phyloP scores from a whole-genome alignment of 352 stramenopile genomes.

The Phytophthora boehmeriae region DNA sequence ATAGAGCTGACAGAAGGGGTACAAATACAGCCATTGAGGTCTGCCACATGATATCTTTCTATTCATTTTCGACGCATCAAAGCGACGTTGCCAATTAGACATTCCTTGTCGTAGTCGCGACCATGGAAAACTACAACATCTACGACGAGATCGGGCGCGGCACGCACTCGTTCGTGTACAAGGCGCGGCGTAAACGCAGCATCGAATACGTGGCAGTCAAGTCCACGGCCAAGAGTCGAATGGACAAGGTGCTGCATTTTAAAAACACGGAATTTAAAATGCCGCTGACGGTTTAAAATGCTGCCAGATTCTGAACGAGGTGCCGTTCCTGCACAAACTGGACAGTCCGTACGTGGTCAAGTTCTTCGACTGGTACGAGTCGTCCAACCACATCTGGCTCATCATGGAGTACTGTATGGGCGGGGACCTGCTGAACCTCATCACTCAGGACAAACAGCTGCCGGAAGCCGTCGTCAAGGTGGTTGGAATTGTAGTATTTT shows the following conservation, averaged over 20 bases:
- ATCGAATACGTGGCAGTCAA: conserved; percentile 96
- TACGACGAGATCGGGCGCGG: conserved; percentile 93
- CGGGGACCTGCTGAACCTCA: conserved; percentile 89
- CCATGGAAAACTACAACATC: conserved; percentile 96
- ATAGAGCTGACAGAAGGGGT: neutral
- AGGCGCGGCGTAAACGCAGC: conserved; percentile 90
- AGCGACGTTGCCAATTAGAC: conserved; percentile 1
- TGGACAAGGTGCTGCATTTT: conserved; percentile 82
- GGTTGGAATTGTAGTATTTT: no score
- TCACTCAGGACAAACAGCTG: conserved; percentile 88
- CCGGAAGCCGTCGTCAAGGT: conserved; percentile 82
- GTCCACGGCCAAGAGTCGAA: conserved; percentile 90
- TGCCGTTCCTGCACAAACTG: conserved; percentile 89
- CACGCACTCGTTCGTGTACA: conserved; percentile 93
- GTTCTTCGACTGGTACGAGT: conserved; percentile 97
- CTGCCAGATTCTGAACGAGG: conserved; percentile 81
- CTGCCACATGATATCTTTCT: conserved; percentile 37
- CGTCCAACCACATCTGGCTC: conserved; percentile 95
- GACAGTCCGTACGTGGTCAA: conserved; percentile 87
- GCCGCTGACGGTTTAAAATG: neutral
- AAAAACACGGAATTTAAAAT: no score
- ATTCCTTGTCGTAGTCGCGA: neutral
- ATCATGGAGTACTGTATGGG: conserved; percentile 95
- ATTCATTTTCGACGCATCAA: conserved; percentile 9
- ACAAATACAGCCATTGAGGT: conserved; percentile 12